Evolutionary conservation across 345 rosid species (phyloP).

Genomic region (Lepidium didymum): DNA sequence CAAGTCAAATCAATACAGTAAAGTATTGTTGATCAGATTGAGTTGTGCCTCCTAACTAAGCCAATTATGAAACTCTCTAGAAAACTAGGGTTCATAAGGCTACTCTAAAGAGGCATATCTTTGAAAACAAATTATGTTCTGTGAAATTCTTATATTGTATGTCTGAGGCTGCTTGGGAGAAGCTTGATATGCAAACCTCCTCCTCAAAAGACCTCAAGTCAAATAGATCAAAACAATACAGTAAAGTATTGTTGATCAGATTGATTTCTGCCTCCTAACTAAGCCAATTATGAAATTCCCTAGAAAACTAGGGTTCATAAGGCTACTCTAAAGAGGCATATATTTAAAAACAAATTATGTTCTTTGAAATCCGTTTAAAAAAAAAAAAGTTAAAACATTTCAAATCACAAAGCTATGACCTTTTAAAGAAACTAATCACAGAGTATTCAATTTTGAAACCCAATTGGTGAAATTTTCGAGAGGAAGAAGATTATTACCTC

Average conservation of each 20-base stretch:
- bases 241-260: background rate
- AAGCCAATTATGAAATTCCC: constrained; percentile 19
- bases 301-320: background rate
- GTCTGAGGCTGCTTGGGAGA: constrained; percentile 20
- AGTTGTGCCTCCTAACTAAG: constrained; percentile 18
- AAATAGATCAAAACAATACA: constrained; percentile 7
- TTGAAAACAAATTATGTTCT: background rate
- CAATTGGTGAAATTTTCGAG: background rate
- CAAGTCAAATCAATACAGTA: constrained; percentile 11
- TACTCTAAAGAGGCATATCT: constrained; percentile 4
- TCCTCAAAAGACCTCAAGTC: constrained; percentile 21
- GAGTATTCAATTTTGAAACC: background rate
- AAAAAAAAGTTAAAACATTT: no score
- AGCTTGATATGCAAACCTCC: constrained; percentile 9
- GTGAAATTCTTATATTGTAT: background rate
- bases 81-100: constrained; percentile 4
- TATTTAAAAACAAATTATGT: background rate
- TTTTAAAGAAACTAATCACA: background rate
- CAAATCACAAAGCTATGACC: background rate
- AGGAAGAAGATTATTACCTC: constrained; percentile 37
- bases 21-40: constrained; percentile 3
- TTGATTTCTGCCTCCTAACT: constrained; percentile 19
- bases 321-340: constrained; percentile 14
- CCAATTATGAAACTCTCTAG: constrained; percentile 11
- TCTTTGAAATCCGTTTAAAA: background rate